These are phyloP conservation scores for Ustilago crameri DNA, from an alignment of 1,284 basidiomycete species.

Conservation along the genomic window DNA sequence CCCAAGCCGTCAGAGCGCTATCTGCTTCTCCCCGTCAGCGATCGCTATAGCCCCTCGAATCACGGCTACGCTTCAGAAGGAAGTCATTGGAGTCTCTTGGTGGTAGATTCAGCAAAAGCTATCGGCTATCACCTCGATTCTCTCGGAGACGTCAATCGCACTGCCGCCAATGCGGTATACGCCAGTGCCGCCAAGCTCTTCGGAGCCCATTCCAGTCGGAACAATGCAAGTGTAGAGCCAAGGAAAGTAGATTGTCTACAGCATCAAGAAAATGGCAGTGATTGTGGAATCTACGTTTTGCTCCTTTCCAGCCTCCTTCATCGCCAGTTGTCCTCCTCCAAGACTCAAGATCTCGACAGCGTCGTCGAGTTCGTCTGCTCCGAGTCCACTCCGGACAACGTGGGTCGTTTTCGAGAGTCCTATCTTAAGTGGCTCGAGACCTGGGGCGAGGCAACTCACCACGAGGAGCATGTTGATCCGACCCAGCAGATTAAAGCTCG, in stretches of 20 bases:
- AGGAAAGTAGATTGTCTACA: slow-evolving; percentile 25
- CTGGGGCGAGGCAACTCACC: slow-evolving; percentile 34
- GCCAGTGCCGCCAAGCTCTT: slow-evolving; percentile 19
- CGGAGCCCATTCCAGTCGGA: not conserved
- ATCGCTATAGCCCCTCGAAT: slow-evolving; percentile 31
- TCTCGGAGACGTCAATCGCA: slow-evolving; percentile 37
- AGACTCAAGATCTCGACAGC: slow-evolving; percentile 8
- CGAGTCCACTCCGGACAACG: slow-evolving; percentile 17
- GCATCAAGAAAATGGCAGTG: slow-evolving; percentile 37
- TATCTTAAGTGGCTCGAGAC: slow-evolving; percentile 34
- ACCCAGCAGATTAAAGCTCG: slow-evolving; percentile 19
- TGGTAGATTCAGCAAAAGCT: slow-evolving; percentile 19
- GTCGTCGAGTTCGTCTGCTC: slow-evolving; percentile 21
- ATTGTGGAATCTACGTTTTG: slow-evolving; percentile 46
- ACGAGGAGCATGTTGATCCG: slow-evolving; percentile 40
- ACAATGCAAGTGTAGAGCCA: not conserved
- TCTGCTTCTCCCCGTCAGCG: slow-evolving; percentile 38
- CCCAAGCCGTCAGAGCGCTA: slow-evolving; percentile 24
- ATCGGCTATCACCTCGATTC: slow-evolving; percentile 38
- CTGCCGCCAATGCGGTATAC: slow-evolving; percentile 29
- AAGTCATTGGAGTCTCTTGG: slow-evolving; percentile 38
- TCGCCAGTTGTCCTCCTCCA: slow-evolving; percentile 15
- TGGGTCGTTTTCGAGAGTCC: slow-evolving; percentile 19
- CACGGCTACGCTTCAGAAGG: slow-evolving; percentile 16
- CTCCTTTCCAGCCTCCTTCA: slow-evolving; percentile 40